These are phyloP conservation scores for Cladorrhinum sp. DNA, from an alignment of 2,329 filamentous ascomycete species.

Conservation along the genomic window DNA sequence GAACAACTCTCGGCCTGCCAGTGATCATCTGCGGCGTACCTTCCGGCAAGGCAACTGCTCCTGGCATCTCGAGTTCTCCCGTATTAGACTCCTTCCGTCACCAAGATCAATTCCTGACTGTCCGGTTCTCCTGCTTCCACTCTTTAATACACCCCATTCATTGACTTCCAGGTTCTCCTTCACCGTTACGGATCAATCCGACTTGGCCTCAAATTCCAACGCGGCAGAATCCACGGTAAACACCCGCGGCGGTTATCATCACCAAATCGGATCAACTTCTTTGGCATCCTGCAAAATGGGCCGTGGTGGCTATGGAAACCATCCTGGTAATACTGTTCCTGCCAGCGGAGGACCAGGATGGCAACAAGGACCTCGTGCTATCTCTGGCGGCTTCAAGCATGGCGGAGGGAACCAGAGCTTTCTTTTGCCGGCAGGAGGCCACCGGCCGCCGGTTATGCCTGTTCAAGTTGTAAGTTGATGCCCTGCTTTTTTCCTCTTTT, in stretches of 20 bases:
- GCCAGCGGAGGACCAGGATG: background rate
- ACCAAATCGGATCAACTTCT: background rate
- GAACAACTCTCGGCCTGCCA: background rate
- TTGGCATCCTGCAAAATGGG: background rate
- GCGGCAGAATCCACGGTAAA: background rate
- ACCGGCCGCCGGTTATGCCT: background rate
- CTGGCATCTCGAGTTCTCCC: background rate
- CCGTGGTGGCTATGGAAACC: background rate
- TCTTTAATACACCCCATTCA: too few relatives aligned
- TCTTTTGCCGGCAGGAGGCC: background rate
- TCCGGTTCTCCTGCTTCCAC: background rate
- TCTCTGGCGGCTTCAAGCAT: background rate
- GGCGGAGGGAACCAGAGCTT: background rate
- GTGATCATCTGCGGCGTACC: background rate
- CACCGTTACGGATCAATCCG: background rate
- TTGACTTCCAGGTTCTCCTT: background rate
- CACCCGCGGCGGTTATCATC: background rate
- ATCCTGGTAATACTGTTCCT: background rate
- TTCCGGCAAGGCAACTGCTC: background rate
- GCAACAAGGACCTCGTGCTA: background rate
- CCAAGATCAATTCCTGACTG: background rate
- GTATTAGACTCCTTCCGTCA: background rate
- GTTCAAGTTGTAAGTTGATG: background rate
- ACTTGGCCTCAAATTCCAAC: background rate
- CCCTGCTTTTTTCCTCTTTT: background rate